Conservation (phyloP, 768 basidiomycete species). For the Suillus plorans region DNA sequence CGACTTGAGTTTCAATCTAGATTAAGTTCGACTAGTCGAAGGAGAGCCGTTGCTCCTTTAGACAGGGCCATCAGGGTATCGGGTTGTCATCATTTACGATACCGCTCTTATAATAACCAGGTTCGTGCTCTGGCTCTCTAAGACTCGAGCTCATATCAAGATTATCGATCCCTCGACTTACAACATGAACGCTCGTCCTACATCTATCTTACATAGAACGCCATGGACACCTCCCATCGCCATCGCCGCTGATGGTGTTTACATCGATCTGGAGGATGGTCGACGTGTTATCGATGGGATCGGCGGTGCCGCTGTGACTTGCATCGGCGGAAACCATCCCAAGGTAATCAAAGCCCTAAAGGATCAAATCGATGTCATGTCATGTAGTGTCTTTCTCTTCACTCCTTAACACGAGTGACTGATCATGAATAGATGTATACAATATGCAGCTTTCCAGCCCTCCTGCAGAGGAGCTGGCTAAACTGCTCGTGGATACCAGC, state of each 20-base stretch:
- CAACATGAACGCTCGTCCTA: constrained; percentile 10
- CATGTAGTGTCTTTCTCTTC: constrained; percentile 50
- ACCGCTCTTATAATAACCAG: neutral
- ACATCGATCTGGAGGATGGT: constrained; percentile 72
- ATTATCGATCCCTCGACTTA: neutral
- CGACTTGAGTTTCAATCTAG: neutral
- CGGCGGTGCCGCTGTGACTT: constrained; percentile 84
- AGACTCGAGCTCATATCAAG: neutral
- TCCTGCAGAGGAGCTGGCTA: constrained; percentile 80
- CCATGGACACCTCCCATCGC: constrained; percentile 77
- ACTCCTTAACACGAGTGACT: neutral
- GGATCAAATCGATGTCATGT: constrained; percentile 73
- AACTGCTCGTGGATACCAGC: constrained; percentile 59
- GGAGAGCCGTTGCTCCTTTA: neutral
- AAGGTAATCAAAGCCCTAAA: constrained; percentile 73
- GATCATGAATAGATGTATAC: constrained; percentile 65
- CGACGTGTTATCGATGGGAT: constrained; percentile 71
- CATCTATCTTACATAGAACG: constrained; percentile 63
- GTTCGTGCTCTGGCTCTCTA: neutral
- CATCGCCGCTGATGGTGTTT: constrained; percentile 62
- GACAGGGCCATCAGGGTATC: neutral
- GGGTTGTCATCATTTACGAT: neutral
- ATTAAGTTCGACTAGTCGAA: neutral
- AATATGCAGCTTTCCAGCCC: constrained; percentile 82
- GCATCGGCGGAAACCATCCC: constrained; percentile 74